These are phyloP conservation scores for Chlamydomonas schloesseri DNA, from an alignment of 139 green algal genomes.

Conservation along the genomic window DNA sequence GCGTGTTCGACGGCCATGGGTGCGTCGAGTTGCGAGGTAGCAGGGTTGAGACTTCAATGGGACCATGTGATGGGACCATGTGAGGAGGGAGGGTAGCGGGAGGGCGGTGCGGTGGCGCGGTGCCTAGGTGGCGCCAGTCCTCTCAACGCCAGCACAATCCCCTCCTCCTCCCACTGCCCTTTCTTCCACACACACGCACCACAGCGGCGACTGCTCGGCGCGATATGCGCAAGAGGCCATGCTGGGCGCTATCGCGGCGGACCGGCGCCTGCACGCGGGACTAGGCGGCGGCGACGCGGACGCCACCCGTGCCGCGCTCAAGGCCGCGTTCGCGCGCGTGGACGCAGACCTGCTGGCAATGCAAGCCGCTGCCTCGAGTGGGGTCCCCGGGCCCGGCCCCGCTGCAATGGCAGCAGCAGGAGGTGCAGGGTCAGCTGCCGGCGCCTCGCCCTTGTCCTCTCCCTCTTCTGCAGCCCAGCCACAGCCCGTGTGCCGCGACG, in stretches of 20 bases:
- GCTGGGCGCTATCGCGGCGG: neutral
- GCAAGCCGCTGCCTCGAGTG: neutral
- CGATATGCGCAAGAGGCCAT: constrained; percentile 21
- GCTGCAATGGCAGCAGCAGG: no score
- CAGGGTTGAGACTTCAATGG: no score
- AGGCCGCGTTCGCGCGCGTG: neutral
- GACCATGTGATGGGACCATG: no score
- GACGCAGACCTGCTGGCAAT: neutral
- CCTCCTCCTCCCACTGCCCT: neutral
- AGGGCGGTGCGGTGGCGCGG: no score
- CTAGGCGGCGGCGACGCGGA: neutral
- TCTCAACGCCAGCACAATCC: no score
- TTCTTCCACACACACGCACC: no score
- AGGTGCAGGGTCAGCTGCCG: no score
- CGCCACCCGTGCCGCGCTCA: neutral
- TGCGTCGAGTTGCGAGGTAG: neutral
- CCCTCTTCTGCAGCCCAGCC: neutral
- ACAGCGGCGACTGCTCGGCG: neutral
- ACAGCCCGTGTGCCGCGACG: constrained; percentile 29
- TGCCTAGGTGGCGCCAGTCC: no score
- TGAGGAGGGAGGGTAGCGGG: no score
- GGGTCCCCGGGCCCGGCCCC: no score
- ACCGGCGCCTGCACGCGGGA: neutral
- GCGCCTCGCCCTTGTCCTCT: neutral
- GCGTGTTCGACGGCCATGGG: constrained; percentile 35